A percentile compares a stretch with the other conserved stretches of the same genome.
phyloP scores from a whole-genome alignment of 306 rosid genomes.

The Gastrolobium villosum region DNA sequence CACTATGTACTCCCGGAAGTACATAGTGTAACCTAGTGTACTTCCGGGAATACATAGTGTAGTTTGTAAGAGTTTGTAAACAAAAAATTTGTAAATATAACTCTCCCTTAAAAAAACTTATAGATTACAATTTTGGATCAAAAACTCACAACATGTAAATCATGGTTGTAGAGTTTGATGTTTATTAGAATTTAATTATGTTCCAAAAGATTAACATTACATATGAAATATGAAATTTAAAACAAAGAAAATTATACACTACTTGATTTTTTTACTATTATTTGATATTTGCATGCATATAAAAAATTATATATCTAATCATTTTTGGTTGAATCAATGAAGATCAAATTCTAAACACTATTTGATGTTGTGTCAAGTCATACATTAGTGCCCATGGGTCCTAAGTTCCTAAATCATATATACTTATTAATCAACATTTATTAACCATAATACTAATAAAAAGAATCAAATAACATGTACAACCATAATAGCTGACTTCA shows the following conservation, averaged over 20 bases:
- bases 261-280: not conserved
- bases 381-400: constrained; percentile 16
- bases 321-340: not conserved
- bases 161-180: constrained; percentile 4
- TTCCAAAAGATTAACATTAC: constrained; percentile 7
- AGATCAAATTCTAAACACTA: not conserved
- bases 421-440: constrained; percentile 13
- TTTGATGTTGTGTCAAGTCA: not conserved
- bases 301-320: not conserved
- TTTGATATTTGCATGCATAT: constrained; percentile 5
- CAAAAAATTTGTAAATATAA: no score
- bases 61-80: no score
- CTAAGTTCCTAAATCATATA: not conserved
- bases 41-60: no score
- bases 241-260: not conserved
- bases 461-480: constrained; percentile 20
- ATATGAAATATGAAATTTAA: constrained; percentile 10
- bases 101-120: no score
- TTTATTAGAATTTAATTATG: not conserved
- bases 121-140: not conserved
- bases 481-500: constrained; percentile 10
- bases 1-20: no score
- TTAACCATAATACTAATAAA: not conserved
- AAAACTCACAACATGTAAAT: not conserved
- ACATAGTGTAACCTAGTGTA: no score